These are phyloP conservation scores for Petunia secreta DNA, from an alignment of 257 asterid genomes.

Conservation along the genomic window DNA sequence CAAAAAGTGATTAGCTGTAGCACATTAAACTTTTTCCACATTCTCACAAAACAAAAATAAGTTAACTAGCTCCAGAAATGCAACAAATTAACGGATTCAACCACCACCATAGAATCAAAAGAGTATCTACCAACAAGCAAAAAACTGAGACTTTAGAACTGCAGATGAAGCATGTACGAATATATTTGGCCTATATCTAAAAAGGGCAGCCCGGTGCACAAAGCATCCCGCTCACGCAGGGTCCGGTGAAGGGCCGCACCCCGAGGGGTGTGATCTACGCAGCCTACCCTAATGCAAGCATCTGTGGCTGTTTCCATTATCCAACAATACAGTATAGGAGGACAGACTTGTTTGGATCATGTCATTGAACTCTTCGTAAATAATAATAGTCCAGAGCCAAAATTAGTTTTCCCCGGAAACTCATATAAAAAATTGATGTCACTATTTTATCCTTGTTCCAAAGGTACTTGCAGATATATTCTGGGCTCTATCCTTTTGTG, in stretches of 20 bases:
- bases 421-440: not conserved
- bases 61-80: constrained; percentile 32
- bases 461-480: no score
- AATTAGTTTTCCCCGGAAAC: not conserved
- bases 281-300: no score
- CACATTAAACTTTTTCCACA: constrained; percentile 62
- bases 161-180: not conserved
- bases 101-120: not conserved
- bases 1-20: constrained; percentile 32
- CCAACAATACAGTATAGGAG: not conserved
- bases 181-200: no score
- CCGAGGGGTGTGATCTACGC: no score
- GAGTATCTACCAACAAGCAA: not conserved
- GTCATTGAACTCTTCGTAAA: not conserved
- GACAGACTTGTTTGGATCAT: not conserved
- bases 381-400: not conserved
- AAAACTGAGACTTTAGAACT: not conserved
- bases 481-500: no score
- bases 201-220: no score
- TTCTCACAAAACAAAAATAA: constrained; percentile 32
- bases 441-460: not conserved
- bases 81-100: constrained; percentile 4
- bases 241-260: no score
- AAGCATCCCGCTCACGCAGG: no score
- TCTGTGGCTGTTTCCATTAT: not conserved